Percentiles rank a stretch among this genome's conserved stretches.
These are phyloP conservation scores for Cystobasidium pallidum DNA, from an alignment of 1,284 basidiomycete species.

Conservation along the genomic window DNA sequence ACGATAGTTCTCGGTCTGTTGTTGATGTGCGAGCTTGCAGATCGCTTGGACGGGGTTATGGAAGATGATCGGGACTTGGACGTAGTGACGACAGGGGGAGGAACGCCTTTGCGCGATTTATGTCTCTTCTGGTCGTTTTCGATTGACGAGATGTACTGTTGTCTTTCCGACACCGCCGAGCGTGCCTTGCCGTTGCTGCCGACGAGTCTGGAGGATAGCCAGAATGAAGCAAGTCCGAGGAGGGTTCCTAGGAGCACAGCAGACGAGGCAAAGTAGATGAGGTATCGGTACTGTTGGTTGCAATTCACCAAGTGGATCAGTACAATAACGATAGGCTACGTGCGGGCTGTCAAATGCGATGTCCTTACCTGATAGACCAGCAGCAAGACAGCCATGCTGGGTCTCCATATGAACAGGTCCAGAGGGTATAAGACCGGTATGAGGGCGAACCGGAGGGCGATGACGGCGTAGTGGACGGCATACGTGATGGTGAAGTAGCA, in stretches of 20 bases:
- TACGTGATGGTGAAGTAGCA: conserved; percentile 3
- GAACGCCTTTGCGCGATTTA: neutral
- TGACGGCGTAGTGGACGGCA: neutral
- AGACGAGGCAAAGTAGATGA: conserved; percentile 32
- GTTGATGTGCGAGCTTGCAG: neutral
- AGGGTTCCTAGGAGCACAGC: conserved; percentile 16
- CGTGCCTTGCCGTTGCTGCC: neutral
- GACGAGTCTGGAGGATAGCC: conserved; percentile 6
- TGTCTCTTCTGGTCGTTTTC: neutral
- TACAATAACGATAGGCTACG: neutral
- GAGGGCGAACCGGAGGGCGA: conserved; percentile 5
- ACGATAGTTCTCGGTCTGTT: neutral
- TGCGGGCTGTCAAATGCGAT: neutral
- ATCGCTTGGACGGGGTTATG: neutral
- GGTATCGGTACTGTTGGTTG: conserved; percentile 15
- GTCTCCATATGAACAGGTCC: conserved; percentile 23
- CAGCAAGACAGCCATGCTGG: conserved; percentile 5
- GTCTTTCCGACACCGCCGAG: neutral
- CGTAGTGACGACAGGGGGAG: neutral
- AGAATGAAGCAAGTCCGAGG: conserved; percentile 22
- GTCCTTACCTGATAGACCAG: conserved; percentile 31
- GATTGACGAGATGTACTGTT: no score
- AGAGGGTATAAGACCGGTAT: conserved; percentile 23
- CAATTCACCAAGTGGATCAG: no score
- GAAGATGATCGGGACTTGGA: neutral